A percentile compares a stretch with the other conserved stretches of the same genome.
These are phyloP conservation scores for Iris macrosiphon DNA, from an alignment of 106 monocot species.

Conservation along the genomic window DNA sequence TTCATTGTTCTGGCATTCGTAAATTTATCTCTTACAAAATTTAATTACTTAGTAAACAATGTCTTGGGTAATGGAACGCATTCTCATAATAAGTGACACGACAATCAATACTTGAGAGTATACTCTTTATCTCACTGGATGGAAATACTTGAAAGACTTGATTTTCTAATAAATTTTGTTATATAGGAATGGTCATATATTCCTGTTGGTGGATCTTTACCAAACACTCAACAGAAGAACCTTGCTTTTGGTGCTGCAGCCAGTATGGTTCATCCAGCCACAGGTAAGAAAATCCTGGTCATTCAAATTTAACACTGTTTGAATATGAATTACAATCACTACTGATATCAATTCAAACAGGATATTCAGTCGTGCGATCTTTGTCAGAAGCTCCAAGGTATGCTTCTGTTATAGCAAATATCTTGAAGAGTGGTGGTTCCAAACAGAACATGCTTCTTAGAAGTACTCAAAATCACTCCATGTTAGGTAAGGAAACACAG, in stretches of 20 bases:
- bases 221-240: conserved; percentile 95
- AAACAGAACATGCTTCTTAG: conserved; percentile 16
- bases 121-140: too few species aligned
- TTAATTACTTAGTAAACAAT: too few species aligned
- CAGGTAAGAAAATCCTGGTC: conserved; percentile 31
- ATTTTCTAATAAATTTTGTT: conserved; percentile 1
- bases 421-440: conserved; percentile 40
- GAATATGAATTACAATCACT: not conserved
- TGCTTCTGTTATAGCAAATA: conserved; percentile 77
- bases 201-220: conserved; percentile 97
- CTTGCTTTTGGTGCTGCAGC: conserved; percentile 99
- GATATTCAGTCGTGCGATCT: conserved; percentile 94
- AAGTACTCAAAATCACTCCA: conserved; percentile 52
- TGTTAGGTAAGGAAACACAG: conserved; percentile 46
- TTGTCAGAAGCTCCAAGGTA: conserved; percentile 94
- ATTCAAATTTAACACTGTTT: not conserved
- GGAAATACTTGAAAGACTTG: too few species aligned
- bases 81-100: too few species aligned
- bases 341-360: conserved; percentile 27
- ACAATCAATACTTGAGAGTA: too few species aligned
- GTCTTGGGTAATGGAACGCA: too few species aligned
- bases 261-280: conserved; percentile 99
- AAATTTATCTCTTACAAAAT: too few species aligned
- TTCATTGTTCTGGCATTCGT: too few species aligned
- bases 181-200: conserved; percentile 98